A percentile compares a stretch with the other conserved stretches of the same genome.
These are phyloP conservation scores for Neurospora sp. DNA, from an alignment of 495 filamentous ascomycete species.

Conservation along the genomic window DNA sequence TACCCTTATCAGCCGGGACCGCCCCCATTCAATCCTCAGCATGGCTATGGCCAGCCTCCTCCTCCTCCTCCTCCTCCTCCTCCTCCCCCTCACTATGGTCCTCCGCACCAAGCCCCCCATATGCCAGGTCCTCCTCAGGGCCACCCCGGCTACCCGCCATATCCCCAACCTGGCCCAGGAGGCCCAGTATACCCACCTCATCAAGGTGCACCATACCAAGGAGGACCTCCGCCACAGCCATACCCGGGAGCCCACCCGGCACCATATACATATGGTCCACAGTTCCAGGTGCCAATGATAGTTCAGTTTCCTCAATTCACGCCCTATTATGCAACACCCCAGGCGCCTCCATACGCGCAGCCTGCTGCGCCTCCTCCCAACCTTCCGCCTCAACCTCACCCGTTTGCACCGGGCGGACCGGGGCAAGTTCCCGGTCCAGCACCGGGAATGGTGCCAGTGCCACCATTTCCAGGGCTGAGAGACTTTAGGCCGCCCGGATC, in stretches of 20 bases:
- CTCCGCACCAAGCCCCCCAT: background rate
- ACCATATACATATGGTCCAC: background rate
- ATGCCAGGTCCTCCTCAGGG: background rate
- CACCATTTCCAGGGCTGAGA: background rate
- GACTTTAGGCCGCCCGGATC: background rate
- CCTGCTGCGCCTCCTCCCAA: conserved; percentile 1
- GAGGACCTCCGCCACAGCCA: background rate
- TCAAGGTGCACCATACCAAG: background rate
- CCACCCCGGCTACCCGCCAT: background rate
- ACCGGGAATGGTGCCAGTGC: background rate
- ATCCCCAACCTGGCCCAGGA: background rate
- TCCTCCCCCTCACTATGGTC: background rate
- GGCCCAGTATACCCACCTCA: background rate
- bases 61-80: background rate
- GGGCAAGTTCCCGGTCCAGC: background rate
- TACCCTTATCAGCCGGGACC: background rate
- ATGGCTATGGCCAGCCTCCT: background rate
- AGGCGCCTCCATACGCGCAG: background rate
- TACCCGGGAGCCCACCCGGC: background rate
- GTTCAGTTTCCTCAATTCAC: background rate
- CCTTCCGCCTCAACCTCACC: background rate
- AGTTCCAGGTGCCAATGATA: background rate
- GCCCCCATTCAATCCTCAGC: background rate
- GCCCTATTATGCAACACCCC: background rate
- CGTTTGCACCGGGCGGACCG: background rate